phyloP scores from a whole-genome alignment of 75 land plant species.

The Larix kaempferi region DNA sequence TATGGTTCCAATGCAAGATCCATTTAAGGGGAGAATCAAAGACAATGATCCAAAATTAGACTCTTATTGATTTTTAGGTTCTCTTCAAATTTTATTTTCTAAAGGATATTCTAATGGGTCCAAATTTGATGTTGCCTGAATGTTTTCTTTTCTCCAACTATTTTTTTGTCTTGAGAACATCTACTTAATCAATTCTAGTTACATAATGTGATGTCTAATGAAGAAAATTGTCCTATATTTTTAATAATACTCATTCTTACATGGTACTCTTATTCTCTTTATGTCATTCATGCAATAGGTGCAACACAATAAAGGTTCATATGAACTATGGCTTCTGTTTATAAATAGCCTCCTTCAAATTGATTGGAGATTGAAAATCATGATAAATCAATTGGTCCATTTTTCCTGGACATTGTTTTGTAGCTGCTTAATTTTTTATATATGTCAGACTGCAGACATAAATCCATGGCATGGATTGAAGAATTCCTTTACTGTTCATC shows the following conservation, averaged over 20 bases:
- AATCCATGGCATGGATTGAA: slow-evolving; percentile 36
- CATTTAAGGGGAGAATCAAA: too few species aligned
- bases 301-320: slow-evolving; percentile 54
- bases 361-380: slow-evolving; percentile 27
- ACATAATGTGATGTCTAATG: not conserved
- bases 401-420: slow-evolving; percentile 67
- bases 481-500: slow-evolving; percentile 20
- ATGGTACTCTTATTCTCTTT: not conserved
- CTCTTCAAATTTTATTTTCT: not conserved
- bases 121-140: not conserved
- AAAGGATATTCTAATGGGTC: not conserved
- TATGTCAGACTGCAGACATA: slow-evolving; percentile 46
- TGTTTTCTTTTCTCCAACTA: not conserved
- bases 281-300: slow-evolving; percentile 44
- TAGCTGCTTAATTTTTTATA: slow-evolving; percentile 74
- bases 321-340: slow-evolving; percentile 91
- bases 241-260: not conserved
- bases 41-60: too few species aligned
- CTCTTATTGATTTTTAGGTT: not conserved
- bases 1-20: too few species aligned
- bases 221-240: not conserved
- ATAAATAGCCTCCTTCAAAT: slow-evolving; percentile 61
- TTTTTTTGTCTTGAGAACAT: not conserved
- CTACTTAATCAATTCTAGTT: not conserved
- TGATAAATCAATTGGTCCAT: slow-evolving; percentile 42